Base-by-base conservation (phyloP, 495 filamentous ascomycete genomes). In the Penicillium atrosanguineum region DNA sequence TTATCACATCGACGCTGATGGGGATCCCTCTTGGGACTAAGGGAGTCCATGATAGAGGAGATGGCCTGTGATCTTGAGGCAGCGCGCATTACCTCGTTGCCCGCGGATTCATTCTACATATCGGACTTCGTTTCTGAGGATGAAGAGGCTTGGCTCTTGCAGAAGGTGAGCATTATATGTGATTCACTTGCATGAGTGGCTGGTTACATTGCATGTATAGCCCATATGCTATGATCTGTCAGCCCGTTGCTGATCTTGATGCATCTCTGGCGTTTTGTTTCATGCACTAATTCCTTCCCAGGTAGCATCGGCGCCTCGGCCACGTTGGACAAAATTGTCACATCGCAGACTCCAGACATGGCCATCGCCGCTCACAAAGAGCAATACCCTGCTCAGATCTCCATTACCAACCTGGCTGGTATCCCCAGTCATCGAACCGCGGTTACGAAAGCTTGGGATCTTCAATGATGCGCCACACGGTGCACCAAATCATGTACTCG, bases 281-380 rank as follows among this genome's bases (percentile, higher is more conserved):
- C 36, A 38, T 45, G 20, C 47, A 36, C 18, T 48, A 14, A 49
- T 21, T 19, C 18, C 46, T 36, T 23, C 14, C 43, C 44, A 78
- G 75, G 75, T 81, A 52, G 64, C 60, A 46, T 62, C 65, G 28
- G 87, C 83, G 0, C 87, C 90, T 29, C 84, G 84, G 31, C 87
- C 90, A 37, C 81, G 84, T 64, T 98, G 94, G 94, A 89, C 88
- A 26, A 77, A 85, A 18, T 85, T 98, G 44, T 81, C 85, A 7
- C 90, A 89, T 63, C 89, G 94, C 43, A 85, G 94, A 39, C 84
- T 98, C 1, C 94, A 97, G 77, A 88, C 90, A 0, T 89, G 90
- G 80, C 94, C 94, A 0, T 91, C 88, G 1, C 79, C 89, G 28
- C 83, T 97, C 0, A 84, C 81, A 14, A 70, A 76, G 45, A 83